Evolutionary conservation across 2,329 filamentous ascomycete genomes (phyloP).

Genomic region (Daldinia eschscholtzii): DNA sequence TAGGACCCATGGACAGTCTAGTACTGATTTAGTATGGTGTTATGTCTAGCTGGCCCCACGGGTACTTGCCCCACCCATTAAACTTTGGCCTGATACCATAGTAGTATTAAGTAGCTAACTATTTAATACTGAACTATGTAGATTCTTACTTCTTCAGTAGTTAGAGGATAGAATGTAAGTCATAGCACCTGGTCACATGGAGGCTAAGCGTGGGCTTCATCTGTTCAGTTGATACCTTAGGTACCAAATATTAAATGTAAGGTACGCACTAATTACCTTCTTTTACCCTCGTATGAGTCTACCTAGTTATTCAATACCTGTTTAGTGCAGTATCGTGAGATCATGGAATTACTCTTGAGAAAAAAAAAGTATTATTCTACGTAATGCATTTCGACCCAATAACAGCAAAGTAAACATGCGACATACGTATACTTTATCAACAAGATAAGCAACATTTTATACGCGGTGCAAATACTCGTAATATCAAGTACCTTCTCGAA

Average conservation of each 20-base stretch:
- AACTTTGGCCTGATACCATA: too few relatives aligned
- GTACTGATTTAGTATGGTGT: too few relatives aligned
- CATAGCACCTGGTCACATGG: conserved; percentile 4
- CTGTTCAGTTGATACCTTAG: conserved; percentile 5
- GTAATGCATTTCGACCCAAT: neutral
- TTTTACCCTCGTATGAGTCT: neutral
- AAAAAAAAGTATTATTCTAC: neutral
- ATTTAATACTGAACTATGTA: too few relatives aligned
- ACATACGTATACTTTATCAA: neutral
- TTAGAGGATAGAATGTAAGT: neutral
- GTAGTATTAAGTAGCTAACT: too few relatives aligned
- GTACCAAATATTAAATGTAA: neutral
- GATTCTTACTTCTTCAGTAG: neutral
- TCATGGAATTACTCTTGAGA: neutral
- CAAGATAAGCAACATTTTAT: neutral
- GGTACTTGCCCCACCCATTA: too few relatives aligned
- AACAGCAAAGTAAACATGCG: neutral
- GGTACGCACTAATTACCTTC: neutral
- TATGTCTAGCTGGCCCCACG: too few relatives aligned
- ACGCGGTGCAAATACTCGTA: neutral
- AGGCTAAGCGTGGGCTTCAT: neutral
- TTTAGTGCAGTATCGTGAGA: neutral
- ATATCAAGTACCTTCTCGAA: conserved; percentile 11
- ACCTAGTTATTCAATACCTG: neutral
- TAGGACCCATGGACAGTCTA: too few relatives aligned